A percentile compares a stretch with the other conserved stretches of the same genome.
Conservation (phyloP, 108 stramenopile species). For the Stephanodiscus triporus region DNA sequence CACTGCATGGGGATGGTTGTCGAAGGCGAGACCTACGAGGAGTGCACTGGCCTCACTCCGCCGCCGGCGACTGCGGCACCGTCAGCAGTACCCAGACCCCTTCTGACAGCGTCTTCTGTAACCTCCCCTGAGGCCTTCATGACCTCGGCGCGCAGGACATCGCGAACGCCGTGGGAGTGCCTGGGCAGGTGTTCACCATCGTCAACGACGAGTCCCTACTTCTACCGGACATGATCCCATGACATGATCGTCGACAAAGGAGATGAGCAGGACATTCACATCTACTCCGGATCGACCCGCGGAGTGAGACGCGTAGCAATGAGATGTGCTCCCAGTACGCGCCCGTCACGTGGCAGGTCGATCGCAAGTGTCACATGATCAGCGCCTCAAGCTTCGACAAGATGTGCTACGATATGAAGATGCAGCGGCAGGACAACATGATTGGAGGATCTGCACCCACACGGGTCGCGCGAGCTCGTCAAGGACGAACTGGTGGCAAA, state of each 20-base stretch:
- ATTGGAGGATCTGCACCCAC: slow-evolving; percentile 63
- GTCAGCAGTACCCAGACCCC: slow-evolving; percentile 52
- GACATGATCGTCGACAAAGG: slow-evolving; percentile 42
- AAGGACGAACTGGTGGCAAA: slow-evolving; percentile 43
- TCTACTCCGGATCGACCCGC: slow-evolving; percentile 73
- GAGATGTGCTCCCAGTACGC: slow-evolving; percentile 61
- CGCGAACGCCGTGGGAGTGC: slow-evolving; percentile 56
- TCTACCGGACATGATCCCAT: slow-evolving; percentile 50
- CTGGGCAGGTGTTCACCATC: slow-evolving; percentile 54
- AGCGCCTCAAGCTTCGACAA: slow-evolving; percentile 74
- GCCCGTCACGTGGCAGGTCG: slow-evolving; percentile 78
- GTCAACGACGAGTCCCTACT: slow-evolving; percentile 54
- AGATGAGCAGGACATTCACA: slow-evolving; percentile 56
- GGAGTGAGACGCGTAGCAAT: slow-evolving; percentile 55
- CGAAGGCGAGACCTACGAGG: slow-evolving; percentile 59
- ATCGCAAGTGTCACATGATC: too few species aligned
- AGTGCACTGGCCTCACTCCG: slow-evolving; percentile 60
- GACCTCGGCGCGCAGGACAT: slow-evolving; percentile 5
- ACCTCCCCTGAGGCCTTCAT: slow-evolving; percentile 16
- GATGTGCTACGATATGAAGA: slow-evolving; percentile 61
- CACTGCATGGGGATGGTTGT: slow-evolving; percentile 50
- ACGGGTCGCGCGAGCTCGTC: slow-evolving; percentile 67
- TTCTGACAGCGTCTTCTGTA: slow-evolving; percentile 62
- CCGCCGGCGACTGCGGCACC: slow-evolving; percentile 49
- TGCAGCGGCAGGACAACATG: slow-evolving; percentile 79